phyloP scores from a whole-genome alignment of 139 green algal species.

The Micromonas pusilla region DNA sequence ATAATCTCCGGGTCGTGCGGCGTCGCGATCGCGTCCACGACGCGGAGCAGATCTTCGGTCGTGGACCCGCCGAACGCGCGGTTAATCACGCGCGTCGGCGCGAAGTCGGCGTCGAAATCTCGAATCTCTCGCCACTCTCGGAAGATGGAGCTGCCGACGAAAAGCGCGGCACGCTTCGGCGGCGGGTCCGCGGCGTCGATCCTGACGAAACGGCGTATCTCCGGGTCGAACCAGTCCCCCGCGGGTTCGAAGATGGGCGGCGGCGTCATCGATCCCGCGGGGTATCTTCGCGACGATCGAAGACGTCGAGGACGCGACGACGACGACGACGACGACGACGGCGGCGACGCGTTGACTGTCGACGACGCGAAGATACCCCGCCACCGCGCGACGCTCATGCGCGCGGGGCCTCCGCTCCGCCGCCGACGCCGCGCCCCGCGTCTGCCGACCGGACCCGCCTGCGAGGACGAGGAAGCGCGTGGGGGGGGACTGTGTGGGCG shows the following conservation, averaged over 20 bases:
- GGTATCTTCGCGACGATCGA: no score
- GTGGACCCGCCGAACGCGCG: conserved; percentile 5
- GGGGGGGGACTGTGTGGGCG: conserved; percentile 14
- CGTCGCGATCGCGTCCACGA: background rate
- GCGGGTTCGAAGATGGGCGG: no score
- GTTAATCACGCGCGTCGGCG: background rate
- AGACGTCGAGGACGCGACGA: background rate
- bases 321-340: background rate
- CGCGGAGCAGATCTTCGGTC: background rate
- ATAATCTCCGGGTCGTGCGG: background rate
- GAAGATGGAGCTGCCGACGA: conserved; percentile 12
- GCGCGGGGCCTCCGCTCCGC: background rate
- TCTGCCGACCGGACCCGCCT: background rate
- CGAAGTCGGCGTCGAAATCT: background rate
- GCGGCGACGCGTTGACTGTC: no score
- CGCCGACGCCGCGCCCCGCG: background rate
- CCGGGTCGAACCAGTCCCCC: background rate
- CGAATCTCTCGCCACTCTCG: conserved; percentile 7
- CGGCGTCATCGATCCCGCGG: no score
- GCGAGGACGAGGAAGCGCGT: background rate
- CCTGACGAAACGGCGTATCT: background rate
- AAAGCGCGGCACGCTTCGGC: background rate
- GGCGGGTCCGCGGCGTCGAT: background rate
- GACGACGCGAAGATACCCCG: background rate
- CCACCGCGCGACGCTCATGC: background rate